Evolutionary conservation across 306 rosid genomes (phyloP).

Genomic region (Quercus suber): DNA sequence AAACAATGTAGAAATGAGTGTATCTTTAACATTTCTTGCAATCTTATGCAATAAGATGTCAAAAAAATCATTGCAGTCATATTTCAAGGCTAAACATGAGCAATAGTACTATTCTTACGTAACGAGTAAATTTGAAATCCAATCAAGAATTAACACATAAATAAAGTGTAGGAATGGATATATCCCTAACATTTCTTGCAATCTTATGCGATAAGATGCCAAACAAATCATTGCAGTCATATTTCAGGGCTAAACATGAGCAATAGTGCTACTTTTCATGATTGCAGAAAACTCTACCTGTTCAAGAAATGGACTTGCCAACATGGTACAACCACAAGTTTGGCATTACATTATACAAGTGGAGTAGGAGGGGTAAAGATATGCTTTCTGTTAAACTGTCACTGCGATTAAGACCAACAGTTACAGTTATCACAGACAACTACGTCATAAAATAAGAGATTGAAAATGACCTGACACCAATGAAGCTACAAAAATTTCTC

Average conservation of each 20-base stretch:
- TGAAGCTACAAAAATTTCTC: too few relatives aligned
- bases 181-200: too few relatives aligned
- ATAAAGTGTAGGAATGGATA: fast-evolving
- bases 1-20: too few relatives aligned
- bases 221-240: neutral
- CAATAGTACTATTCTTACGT: neutral
- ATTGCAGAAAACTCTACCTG: neutral
- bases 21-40: too few relatives aligned
- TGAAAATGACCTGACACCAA: too few relatives aligned
- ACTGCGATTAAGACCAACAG: too few relatives aligned
- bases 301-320: neutral
- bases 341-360: neutral
- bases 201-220: neutral
- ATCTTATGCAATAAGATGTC: neutral
- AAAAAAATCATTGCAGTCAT: neutral
- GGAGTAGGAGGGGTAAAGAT: neutral
- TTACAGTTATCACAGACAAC: too few relatives aligned
- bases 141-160: too few relatives aligned
- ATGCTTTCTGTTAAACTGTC: too few relatives aligned
- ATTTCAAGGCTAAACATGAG: neutral
- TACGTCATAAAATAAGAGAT: too few relatives aligned
- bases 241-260: neutral
- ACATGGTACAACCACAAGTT: neutral
- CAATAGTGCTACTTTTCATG: neutral
- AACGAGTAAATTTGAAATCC: too few relatives aligned